Percentiles rank a stretch among this genome's conserved stretches.
Evolutionary conservation across 2,329 filamentous ascomycete genomes (phyloP).

Genomic region (Boeremia lycopersici): DNA sequence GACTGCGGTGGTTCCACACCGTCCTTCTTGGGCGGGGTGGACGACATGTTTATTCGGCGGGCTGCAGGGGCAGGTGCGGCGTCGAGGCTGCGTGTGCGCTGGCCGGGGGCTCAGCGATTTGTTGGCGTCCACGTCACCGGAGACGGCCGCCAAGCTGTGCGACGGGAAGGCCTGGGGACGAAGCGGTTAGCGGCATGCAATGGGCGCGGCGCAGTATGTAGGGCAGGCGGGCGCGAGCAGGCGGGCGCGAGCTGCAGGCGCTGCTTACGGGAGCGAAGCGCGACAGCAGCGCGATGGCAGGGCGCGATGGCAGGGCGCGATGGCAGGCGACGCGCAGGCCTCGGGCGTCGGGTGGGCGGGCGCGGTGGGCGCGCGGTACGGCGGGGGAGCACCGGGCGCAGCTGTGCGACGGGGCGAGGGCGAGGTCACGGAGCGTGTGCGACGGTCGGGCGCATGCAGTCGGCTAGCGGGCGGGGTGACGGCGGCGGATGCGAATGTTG

Average conservation of each 20-base stretch:
- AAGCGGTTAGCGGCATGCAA: background rate
- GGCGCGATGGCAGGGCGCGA: too few species aligned
- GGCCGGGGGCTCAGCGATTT: slow-evolving; percentile 44
- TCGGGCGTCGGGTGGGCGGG: too few species aligned
- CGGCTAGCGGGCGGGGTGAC: slow-evolving; percentile 9
- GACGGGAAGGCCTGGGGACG: slow-evolving; percentile 20
- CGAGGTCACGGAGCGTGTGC: slow-evolving; percentile 16
- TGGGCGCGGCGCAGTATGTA: too few species aligned
- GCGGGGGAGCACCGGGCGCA: slow-evolving; percentile 15
- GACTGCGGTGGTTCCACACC: slow-evolving; percentile 93
- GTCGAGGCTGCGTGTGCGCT: slow-evolving; percentile 56
- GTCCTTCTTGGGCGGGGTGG: slow-evolving; percentile 83
- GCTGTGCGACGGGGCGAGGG: slow-evolving; percentile 18
- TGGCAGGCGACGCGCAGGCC: too few species aligned
- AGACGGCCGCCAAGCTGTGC: slow-evolving; percentile 41
- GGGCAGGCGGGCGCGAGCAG: background rate
- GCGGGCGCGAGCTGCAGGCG: background rate
- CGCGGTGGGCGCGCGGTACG: too few species aligned
- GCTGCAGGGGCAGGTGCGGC: slow-evolving; percentile 49
- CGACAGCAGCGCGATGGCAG: too few species aligned
- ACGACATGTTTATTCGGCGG: slow-evolving; percentile 89
- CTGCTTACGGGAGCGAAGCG: too few species aligned
- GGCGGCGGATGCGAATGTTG: background rate
- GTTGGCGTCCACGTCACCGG: slow-evolving; percentile 50
- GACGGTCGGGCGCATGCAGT: slow-evolving; percentile 26